These are phyloP conservation scores for Lactarius trivialis DNA, from an alignment of 768 basidiomycete genomes.

Conservation along the genomic window DNA sequence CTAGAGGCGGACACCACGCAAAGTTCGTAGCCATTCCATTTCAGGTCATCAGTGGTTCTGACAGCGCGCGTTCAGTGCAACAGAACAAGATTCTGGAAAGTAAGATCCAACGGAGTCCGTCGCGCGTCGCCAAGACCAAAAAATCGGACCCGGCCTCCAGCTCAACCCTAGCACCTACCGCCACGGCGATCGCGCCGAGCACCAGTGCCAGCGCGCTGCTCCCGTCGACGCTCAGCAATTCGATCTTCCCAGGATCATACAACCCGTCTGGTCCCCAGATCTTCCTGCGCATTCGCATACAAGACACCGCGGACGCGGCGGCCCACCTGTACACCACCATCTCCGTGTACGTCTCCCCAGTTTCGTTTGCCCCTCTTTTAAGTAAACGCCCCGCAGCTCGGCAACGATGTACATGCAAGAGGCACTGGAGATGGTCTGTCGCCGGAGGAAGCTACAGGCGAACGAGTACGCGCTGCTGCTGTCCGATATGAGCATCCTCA, in stretches of 20 bases:
- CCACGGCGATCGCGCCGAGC: constrained; percentile 9
- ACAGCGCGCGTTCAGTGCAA: constrained; percentile 35
- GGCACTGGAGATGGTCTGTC: constrained; percentile 79
- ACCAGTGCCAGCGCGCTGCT: constrained; percentile 26
- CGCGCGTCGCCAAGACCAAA: constrained; percentile 57
- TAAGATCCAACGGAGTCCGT: constrained; percentile 78
- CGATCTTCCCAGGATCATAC: constrained; percentile 50
- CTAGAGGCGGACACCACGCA: constrained; percentile 68
- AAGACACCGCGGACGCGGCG: constrained; percentile 72
- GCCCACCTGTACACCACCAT: constrained; percentile 87
- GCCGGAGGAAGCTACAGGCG: constrained; percentile 60
- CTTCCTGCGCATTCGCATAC: constrained; percentile 76
- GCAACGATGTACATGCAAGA: constrained; percentile 98
- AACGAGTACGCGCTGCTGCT: constrained; percentile 78
- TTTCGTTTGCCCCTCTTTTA: neutral
- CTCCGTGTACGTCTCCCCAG: constrained; percentile 63
- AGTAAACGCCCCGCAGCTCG: constrained; percentile 39
- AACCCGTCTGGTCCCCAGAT: constrained; percentile 77
- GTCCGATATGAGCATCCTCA: constrained; percentile 61
- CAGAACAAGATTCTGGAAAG: constrained; percentile 78
- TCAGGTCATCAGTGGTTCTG: neutral
- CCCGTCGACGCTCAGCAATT: constrained; percentile 31
- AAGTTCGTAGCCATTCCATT: constrained; percentile 37
- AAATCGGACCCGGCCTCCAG: constrained; percentile 40
- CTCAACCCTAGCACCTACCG: constrained; percentile 26